Evolutionary conservation across 2,329 filamentous ascomycete genomes (phyloP).

Genomic region (Paramyrothecium sp.): DNA sequence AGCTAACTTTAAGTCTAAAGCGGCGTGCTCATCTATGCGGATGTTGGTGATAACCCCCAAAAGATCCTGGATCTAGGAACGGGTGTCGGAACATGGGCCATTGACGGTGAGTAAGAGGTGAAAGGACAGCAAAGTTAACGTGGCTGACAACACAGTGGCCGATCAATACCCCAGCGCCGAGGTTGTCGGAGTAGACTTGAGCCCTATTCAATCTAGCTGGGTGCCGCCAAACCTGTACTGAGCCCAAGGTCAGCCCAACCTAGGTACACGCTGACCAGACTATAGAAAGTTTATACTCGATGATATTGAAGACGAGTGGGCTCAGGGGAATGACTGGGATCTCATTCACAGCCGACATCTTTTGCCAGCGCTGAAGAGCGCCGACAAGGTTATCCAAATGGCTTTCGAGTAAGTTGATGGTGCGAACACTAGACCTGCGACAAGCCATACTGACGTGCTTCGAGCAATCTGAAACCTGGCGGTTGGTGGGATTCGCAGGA

Average conservation of each 20-base stretch:
- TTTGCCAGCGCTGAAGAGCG: constrained; percentile 16
- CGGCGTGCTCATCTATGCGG: constrained; percentile 16
- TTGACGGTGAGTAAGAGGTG: constrained; percentile 10
- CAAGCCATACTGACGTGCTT: not conserved
- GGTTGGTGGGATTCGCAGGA: constrained; percentile 29
- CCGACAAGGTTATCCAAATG: constrained; percentile 12
- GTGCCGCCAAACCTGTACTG: constrained; percentile 35
- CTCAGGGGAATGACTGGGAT: constrained; percentile 15
- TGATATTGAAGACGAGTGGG: constrained; percentile 49
- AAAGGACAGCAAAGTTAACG: not conserved
- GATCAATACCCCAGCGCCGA: constrained; percentile 21
- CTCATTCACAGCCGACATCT: constrained; percentile 21
- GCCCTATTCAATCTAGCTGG: constrained; percentile 26
- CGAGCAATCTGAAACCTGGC: constrained; percentile 15
- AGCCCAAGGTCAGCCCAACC: not conserved
- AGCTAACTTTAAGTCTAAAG: constrained; percentile 2
- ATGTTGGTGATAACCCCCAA: constrained; percentile 10
- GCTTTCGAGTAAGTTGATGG: constrained; percentile 11
- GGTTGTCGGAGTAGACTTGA: constrained; percentile 18
- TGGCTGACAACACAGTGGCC: constrained; percentile 11
- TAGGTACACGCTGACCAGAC: not conserved
- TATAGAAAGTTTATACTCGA: constrained; percentile 29
- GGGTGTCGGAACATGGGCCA: constrained; percentile 15
- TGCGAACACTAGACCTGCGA: not conserved
- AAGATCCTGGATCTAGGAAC: constrained; percentile 15